A percentile compares a stretch with the other conserved stretches of the same genome.
These are phyloP conservation scores for Trypanosoma cruzi DNA, from an alignment of 208 protist genomes.

Conservation along the genomic window DNA sequence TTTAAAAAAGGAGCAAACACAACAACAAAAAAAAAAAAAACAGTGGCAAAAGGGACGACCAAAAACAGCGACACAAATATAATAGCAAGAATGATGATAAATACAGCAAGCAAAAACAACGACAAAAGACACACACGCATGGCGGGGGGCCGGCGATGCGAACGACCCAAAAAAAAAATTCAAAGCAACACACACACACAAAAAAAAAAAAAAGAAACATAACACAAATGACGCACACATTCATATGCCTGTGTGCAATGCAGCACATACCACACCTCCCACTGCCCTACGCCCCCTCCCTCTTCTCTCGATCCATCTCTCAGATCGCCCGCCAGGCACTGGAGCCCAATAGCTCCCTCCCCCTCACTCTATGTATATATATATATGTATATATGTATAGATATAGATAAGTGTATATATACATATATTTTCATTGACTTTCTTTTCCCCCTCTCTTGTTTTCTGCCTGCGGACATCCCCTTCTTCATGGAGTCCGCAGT, in stretches of 20 bases:
- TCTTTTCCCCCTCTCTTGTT: background rate
- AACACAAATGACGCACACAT: background rate
- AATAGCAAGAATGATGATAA: no score
- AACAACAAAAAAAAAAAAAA: background rate
- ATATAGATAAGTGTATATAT: no score
- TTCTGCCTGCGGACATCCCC: background rate
- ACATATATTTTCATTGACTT: no score
- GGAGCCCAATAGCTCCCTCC: background rate
- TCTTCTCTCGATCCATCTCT: background rate
- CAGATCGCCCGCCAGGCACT: background rate
- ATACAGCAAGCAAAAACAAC: no score
- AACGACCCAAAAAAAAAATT: background rate
- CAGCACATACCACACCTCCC: background rate
- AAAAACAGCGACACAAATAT: no score
- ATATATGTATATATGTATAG: no score
- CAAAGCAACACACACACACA: constrained; percentile 6
- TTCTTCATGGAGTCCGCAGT: background rate
- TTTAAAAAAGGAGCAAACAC: background rate
- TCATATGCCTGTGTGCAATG: background rate
- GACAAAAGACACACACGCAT: background rate
- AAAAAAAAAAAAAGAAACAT: constrained; percentile 2
- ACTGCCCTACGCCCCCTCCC: no score
- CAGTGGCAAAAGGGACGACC: background rate
- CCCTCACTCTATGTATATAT: background rate
- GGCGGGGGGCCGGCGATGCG: background rate